Conservation (phyloP, 2,329 filamentous ascomycete genomes). For the Cordyceps militaris region DNA sequence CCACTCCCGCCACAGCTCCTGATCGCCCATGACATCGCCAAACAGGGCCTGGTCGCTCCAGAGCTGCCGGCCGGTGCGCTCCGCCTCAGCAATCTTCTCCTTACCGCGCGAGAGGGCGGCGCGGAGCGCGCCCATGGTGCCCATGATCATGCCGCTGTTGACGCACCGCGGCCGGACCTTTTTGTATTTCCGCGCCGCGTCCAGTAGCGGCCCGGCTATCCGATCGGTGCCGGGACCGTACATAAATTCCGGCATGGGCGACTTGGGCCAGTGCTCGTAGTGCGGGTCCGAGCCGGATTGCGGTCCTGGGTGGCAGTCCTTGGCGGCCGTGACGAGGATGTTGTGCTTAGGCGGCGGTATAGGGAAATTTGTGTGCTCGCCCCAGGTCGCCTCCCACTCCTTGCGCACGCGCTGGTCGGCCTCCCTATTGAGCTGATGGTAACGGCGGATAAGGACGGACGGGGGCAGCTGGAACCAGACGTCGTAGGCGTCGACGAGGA, state of each 20-base stretch:
- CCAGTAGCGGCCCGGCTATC: slow-evolving; percentile 20
- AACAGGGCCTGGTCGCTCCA: slow-evolving; percentile 34
- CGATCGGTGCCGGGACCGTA: slow-evolving; percentile 28
- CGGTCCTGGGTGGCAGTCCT: slow-evolving; percentile 28
- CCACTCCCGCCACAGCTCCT: slow-evolving; percentile 31
- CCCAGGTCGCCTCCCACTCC: slow-evolving; percentile 19
- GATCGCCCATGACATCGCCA: slow-evolving; percentile 32
- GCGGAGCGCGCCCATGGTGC: slow-evolving; percentile 24
- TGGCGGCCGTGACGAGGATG: slow-evolving; percentile 28
- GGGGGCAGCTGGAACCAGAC: slow-evolving; percentile 34
- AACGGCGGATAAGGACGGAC: slow-evolving; percentile 30
- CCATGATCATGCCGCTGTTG: slow-evolving; percentile 31
- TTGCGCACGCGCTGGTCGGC: slow-evolving; percentile 24
- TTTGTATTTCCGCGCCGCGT: slow-evolving; percentile 27
- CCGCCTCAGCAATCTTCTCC: slow-evolving; percentile 23
- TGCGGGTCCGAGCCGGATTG: slow-evolving; percentile 29
- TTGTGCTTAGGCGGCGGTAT: slow-evolving; percentile 25
- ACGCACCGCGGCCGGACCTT: slow-evolving; percentile 29
- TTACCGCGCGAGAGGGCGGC: slow-evolving; percentile 21
- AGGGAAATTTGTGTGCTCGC: slow-evolving; percentile 20
- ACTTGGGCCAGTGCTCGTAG: slow-evolving; percentile 31
- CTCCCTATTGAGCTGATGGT: slow-evolving; percentile 28
- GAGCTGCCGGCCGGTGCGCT: slow-evolving; percentile 26
- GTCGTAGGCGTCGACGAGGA: slow-evolving; percentile 33
- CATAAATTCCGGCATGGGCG: slow-evolving; percentile 27